Evolutionary conservation across 2,329 filamentous ascomycete species (phyloP).

Genomic region (Akanthomyces dipterigenus): DNA sequence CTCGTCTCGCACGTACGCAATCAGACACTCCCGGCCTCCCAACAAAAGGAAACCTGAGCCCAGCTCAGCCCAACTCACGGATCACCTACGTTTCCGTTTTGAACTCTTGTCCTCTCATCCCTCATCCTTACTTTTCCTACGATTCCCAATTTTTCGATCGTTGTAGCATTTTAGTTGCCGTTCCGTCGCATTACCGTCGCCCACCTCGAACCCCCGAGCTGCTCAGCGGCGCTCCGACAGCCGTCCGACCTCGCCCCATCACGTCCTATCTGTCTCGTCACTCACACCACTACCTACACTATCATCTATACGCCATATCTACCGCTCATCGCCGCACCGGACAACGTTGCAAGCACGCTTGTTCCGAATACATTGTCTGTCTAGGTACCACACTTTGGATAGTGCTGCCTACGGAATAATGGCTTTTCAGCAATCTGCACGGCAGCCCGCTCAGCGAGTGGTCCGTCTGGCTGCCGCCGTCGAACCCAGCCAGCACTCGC

Average conservation of each 20-base stretch:
- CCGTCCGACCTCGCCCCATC: constrained; percentile 7
- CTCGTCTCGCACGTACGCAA: constrained; percentile 1
- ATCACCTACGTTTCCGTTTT: constrained; percentile 2
- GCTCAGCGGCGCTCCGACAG: constrained; percentile 7
- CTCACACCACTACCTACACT: not conserved
- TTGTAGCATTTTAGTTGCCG: not conserved
- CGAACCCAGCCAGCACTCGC: constrained; percentile 24
- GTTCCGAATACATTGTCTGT: not conserved
- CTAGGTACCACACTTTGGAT: not conserved
- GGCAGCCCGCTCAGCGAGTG: constrained; percentile 44
- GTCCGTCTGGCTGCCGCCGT: constrained; percentile 35
- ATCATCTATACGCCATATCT: not conserved
- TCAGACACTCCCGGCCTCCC: constrained; percentile 1
- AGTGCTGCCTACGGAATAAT: constrained; percentile 26
- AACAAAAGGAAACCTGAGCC: constrained; percentile 12
- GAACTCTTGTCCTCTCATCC: not conserved
- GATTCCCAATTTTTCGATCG: not conserved
- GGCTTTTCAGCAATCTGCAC: constrained; percentile 56
- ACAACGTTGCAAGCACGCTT: not conserved
- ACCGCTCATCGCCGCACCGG: not conserved
- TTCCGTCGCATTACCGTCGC: not conserved
- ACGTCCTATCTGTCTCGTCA: constrained; percentile 10
- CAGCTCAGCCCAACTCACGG: not conserved
- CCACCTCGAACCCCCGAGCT: constrained; percentile 2
- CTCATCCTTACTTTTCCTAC: not conserved